Evolutionary conservation across 2,329 filamentous ascomycete genomes (phyloP), one percentile per base, ranked within the genome.

Genomic region (Pseudogymnoascus sp.): DNA sequence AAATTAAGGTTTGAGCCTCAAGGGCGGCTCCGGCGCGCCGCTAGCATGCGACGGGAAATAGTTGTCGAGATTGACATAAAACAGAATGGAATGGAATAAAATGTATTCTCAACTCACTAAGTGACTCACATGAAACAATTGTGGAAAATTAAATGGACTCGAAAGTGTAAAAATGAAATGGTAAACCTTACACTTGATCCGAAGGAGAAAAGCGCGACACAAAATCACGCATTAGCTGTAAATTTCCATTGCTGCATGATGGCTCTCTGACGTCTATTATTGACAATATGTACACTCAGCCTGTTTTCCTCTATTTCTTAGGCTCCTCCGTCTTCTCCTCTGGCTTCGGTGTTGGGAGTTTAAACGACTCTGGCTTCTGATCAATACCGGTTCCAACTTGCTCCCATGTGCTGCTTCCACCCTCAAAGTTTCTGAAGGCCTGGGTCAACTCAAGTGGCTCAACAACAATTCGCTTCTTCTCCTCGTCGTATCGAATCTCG

Each of bases 391-490:
- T 76, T 65, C 87, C 86, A 71, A 89, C 85, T 72, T 86, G 86
- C 76, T 89, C 84, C 87, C 87, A 89, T 12, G 84, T 84, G 68
- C 87, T 86, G 56, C 86, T 87, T 63, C 92, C 91, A 66, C 93
- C 92, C 79, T 97, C 93, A 74, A 99, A 99, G 81, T 99, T 97
- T 71, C 95, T 88, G 87, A 96, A 99, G 6, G 96, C 95, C 79
- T 99, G 95, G 12, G 95, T 97, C 77, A 99, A 84, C 81, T 99
- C 95, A 60, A 99, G 82, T 42, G 96, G 95, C 82, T 99, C 96
- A 34, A 96, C 93, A 65, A 99, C 93, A 74, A 99, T 97, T 66
- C 95, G 87, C 87, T 99, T 99, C 90, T 97, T 99, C 84, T 99
- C 96, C 80, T 99, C 95, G 70, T 99, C 95, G 75, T 96, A 99